Evolutionary conservation across 1,284 basidiomycete genomes (phyloP).

Genomic region (Thecaphora thlaspeos): DNA sequence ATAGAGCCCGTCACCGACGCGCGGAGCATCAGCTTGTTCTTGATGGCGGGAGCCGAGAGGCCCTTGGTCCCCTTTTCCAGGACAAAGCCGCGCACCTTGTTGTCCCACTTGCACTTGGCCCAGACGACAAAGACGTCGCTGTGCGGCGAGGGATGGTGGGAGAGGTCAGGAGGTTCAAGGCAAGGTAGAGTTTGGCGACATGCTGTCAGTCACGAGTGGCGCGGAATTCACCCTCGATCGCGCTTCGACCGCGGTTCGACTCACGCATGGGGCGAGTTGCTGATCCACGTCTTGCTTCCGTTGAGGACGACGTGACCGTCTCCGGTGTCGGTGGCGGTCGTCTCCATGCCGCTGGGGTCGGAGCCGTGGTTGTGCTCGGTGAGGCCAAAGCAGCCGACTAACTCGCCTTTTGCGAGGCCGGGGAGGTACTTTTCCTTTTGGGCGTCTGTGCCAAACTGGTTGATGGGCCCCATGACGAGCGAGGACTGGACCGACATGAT

Average conservation of each 20-base stretch:
- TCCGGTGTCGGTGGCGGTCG: constrained; percentile 75
- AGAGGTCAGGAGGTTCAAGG: too few relatives aligned
- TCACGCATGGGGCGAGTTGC: constrained; percentile 63
- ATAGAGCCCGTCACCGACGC: constrained; percentile 89
- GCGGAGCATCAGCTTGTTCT: constrained; percentile 87
- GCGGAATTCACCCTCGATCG: not conserved
- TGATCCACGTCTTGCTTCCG: constrained; percentile 96
- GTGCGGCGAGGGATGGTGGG: constrained; percentile 3
- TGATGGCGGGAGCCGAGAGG: constrained; percentile 81
- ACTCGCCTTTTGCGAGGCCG: constrained; percentile 77
- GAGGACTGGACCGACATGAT: constrained; percentile 96
- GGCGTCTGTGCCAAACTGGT: constrained; percentile 79
- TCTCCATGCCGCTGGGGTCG: constrained; percentile 91
- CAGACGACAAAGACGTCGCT: constrained; percentile 86
- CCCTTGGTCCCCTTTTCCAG: constrained; percentile 87
- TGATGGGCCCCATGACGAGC: constrained; percentile 96
- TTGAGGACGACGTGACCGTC: constrained; percentile 80
- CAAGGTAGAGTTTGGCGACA: too few relatives aligned
- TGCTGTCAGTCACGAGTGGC: not conserved
- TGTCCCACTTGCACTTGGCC: constrained; percentile 93
- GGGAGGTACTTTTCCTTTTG: constrained; percentile 92
- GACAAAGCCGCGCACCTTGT: constrained; percentile 85
- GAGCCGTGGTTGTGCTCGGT: constrained; percentile 97
- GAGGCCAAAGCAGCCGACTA: constrained; percentile 89
- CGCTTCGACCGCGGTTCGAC: too few relatives aligned